A percentile compares a stretch with the other conserved stretches of the same genome.
These are phyloP conservation scores for Styphnolobium japonicum DNA, from an alignment of 306 rosid genomes.

Conservation along the genomic window DNA sequence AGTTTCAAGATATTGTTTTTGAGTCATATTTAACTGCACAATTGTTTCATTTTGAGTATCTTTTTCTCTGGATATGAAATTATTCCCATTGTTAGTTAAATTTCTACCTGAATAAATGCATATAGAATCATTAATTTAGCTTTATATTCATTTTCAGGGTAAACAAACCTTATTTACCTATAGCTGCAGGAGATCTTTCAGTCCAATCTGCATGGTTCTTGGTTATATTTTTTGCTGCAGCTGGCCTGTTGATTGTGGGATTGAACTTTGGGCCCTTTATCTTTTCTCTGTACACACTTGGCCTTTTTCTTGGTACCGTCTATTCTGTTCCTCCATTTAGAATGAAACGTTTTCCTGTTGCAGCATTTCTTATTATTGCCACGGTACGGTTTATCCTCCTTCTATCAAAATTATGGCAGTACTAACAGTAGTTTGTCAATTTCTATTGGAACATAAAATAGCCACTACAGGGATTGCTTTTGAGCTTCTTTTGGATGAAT, in stretches of 20 bases:
- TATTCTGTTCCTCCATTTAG: constrained; percentile 95
- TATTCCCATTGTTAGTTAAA: neutral
- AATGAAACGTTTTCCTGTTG: constrained; percentile 92
- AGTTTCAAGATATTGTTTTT: neutral
- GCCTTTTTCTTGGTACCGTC: constrained; percentile 91
- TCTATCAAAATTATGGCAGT: too few relatives aligned
- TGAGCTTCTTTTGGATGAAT: constrained; percentile 5
- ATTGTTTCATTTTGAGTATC: neutral
- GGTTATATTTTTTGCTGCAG: constrained; percentile 80
- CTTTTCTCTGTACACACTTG: constrained; percentile 75
- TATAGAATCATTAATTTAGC: constrained; percentile 2
- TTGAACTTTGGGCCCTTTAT: constrained; percentile 84
- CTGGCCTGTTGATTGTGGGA: constrained; percentile 76
- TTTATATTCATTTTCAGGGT: constrained; percentile 65
- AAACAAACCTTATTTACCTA: constrained; percentile 94
- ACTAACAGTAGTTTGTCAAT: neutral
- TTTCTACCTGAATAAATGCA: neutral
- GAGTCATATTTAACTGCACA: neutral
- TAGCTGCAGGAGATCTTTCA: constrained; percentile 98
- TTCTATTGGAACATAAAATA: neutral
- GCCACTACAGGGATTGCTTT: neutral
- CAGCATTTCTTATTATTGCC: constrained; percentile 96
- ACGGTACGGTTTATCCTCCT: constrained; percentile 55
- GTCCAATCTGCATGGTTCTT: constrained; percentile 91
- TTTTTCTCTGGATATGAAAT: neutral